Evolutionary conservation across 305 asterid genomes (phyloP), one percentile per base, ranked within the genome.

Genomic region (Andrographis paniculata): DNA sequence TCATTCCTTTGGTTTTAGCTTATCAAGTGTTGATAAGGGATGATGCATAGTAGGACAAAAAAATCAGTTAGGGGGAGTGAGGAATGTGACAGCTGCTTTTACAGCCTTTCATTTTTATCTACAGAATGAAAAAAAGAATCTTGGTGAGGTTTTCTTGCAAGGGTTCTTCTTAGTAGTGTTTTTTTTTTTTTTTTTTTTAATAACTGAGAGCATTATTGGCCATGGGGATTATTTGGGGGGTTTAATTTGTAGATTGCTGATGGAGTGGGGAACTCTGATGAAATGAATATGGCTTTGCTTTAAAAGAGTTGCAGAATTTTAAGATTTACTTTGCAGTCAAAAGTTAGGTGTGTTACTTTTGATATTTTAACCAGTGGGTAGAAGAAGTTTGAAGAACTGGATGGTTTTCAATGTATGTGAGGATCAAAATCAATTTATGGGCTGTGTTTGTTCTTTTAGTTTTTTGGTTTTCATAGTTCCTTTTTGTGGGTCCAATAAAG

Each of bases 401-500:
- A 4, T 24, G 8, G 30, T 3, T 3, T 58, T 33, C 43, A 40
- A 5, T 35, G 56, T 38, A 24, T 24, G 22, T 41, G 45, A 51
- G 2, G 37, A 11, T 4, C 2, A 24, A 8, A 24, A 24, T 31
- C 37, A 31, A 31, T 11, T 3, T n/a, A n/a, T 31, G 37, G 37
- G 27, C 21, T 52, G 22, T 48, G 23, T 20, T 13, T 12, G 42
- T 43, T 24, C 23, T 19, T n/a, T 5, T 28, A 48, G 16, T 45
- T 58, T 42, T 24, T 17, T 50, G n/a, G n/a, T n/a, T n/a, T n/a
- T n/a, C n/a, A n/a, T n/a, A n/a, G n/a, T n/a, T n/a, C n/a, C 45
- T 50, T 57, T 66, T 42, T 55, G 66, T 61, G 64, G 70, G 72
- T 61, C 73, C 69, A 52, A 52, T 53, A 58, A 72, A 54, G 64